Evolutionary conservation across 768 basidiomycete genomes (phyloP), one percentile per base, ranked within the genome.

Genomic region (Imleria badia): DNA sequence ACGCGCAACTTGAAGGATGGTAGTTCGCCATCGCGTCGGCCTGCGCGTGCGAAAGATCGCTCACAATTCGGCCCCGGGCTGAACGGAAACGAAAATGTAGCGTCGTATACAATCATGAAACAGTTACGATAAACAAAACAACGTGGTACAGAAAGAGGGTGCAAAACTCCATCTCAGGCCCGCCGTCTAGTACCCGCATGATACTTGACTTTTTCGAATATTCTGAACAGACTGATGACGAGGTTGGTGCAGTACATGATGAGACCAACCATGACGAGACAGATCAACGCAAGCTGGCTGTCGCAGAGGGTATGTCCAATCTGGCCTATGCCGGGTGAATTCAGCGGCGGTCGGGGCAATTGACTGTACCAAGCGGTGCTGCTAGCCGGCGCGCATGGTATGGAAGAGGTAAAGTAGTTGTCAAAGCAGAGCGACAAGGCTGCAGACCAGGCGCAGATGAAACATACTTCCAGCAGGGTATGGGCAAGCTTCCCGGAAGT

Each of bases 381-480:
- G 19, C 79, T 78, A 5, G 73, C 62, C 4, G 85, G 75, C 0
- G 88, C 81, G 62, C 94, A 96, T 31, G 89, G 86, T 43, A 95
- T 81, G 22, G 84, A 74, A 4, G 91, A 90, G 6, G 92, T 94
- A 74, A 94, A 93, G 72, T 86, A 93, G 66, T 96, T 92, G 77
- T 95, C 91, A 72, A 95, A 92, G 58, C 83, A 85, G 49, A 95
- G 85, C 17, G 91, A 91, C 50, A 95, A 79, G 15, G 89, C 86
- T 31, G 91, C 89, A 53, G 91, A 92, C 92, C 93, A 96, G n/a
- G 88, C 83, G 72, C 93, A 95, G 61, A 94, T 93, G 69, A 92
- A 94, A 51, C 92, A 76, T 42, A 94, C 88, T 75, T 96, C 94
- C 43, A 85, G 80, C 31, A 95, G 81, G 8, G 93, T 95, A 65